phyloP scores from a whole-genome alignment of 2,329 filamentous ascomycete species.

The Hypoxylon sp. region DNA sequence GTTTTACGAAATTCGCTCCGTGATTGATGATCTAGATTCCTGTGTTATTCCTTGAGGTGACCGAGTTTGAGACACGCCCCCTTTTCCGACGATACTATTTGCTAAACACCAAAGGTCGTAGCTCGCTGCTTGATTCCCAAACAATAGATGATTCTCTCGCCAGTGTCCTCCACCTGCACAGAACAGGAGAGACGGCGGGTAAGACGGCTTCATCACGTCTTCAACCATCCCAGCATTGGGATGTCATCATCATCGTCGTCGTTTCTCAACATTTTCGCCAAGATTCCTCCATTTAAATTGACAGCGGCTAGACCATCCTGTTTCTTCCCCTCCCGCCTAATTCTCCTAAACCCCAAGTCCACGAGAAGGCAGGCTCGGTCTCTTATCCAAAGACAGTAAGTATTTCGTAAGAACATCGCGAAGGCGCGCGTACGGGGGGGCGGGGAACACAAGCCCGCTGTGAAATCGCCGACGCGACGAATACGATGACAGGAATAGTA shows the following conservation, averaged over 20 bases:
- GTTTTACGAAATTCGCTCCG: constrained; percentile 7
- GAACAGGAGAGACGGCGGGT: background rate
- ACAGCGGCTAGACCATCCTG: background rate
- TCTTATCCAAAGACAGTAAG: constrained; percentile 29
- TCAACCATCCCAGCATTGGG: background rate
- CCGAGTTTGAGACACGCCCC: constrained; percentile 5
- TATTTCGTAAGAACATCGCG: constrained; percentile 17
- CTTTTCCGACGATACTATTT: constrained; percentile 20
- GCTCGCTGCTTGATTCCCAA: background rate
- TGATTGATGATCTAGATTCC: constrained; percentile 6
- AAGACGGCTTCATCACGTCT: constrained; percentile 8
- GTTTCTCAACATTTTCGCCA: constrained; percentile 8
- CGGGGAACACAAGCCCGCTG: constrained; percentile 4
- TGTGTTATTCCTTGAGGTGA: background rate
- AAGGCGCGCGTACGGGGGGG: background rate
- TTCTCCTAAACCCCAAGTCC: background rate
- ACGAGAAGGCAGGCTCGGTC: constrained; percentile 7
- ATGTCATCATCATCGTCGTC: background rate
- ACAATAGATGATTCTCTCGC: background rate
- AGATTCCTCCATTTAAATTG: constrained; percentile 20
- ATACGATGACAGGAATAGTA: constrained; percentile 20
- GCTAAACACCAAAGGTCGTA: background rate
- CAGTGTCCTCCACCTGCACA: background rate
- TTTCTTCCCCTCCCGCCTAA: background rate
- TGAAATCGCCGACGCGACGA: constrained; percentile 1